Conservation (phyloP, 2,329 filamentous ascomycete species). For the Fusarium sublunatum region DNA sequence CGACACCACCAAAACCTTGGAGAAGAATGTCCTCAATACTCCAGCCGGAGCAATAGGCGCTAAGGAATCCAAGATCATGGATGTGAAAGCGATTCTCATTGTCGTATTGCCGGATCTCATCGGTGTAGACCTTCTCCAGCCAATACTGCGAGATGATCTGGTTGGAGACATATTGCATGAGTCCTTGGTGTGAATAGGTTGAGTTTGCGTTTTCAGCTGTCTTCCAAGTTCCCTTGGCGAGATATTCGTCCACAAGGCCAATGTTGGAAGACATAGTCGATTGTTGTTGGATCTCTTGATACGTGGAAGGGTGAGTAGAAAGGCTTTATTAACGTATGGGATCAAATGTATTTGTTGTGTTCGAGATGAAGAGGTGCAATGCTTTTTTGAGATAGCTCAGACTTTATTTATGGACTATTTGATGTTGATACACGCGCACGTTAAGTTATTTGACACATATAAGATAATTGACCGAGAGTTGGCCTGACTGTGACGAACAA, state of each 20-base stretch:
- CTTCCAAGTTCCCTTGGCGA: conserved; percentile 40
- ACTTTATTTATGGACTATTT: background rate
- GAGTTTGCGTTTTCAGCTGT: conserved; percentile 42
- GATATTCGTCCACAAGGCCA: conserved; percentile 38
- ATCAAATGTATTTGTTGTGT: too few species aligned
- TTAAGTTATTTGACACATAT: background rate
- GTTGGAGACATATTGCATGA: conserved; percentile 44
- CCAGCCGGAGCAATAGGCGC: conserved; percentile 44
- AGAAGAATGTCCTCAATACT: conserved; percentile 42
- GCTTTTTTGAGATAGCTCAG: background rate
- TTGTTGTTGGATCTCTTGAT: background rate
- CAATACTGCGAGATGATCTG: conserved; percentile 43
- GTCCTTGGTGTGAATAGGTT: conserved; percentile 41
- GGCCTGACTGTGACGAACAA: conserved; percentile 19
- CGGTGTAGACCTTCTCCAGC: conserved; percentile 41
- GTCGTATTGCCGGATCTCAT: conserved; percentile 32
- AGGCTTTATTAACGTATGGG: too few species aligned
- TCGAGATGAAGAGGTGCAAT: background rate
- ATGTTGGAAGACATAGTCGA: conserved; percentile 23
- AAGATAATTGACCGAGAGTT: background rate
- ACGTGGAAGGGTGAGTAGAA: too few species aligned
- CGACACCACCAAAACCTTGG: conserved; percentile 40
- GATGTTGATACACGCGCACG: background rate
- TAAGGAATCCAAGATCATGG: conserved; percentile 41
- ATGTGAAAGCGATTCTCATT: conserved; percentile 42